Evolutionary conservation across 768 basidiomycete genomes (phyloP), one percentile per base, ranked within the genome.

Genomic region (Tephrocybe sp.): DNA sequence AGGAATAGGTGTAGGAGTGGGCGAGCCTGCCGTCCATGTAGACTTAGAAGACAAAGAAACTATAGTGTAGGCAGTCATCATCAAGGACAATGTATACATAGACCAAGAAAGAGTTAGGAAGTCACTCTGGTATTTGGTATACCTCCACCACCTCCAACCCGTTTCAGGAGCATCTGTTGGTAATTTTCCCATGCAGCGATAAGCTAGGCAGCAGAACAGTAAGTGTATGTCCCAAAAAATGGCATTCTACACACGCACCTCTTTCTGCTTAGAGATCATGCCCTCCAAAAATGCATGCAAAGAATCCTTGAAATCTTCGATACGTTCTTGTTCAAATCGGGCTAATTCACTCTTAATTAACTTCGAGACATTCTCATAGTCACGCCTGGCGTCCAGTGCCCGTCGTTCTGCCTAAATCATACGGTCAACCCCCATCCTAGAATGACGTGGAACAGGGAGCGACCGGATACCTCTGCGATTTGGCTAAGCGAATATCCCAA

Each of bases 271-370:
- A 3, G 75, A 66, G 42, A 94, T 86, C 87, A 95, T 89, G 4
- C 87, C 90, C 36, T 93, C 88, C 46, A 97, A 70, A 66, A 92
- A 94, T 3, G 77, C 76, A 64, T 91, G 88, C 56, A 99, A 65
- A 2, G 86, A 77, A 37, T 79, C 74, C 67, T 94, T 94, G 68
- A 98, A 97, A 64, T 98, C 95, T 41, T 91, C 88, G 21, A 98
- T 79, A 36, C 94, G 81, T 68, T 97, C 95, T 62, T 84, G 81
- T 69, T 99, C 95, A 61, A 98, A 97, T 36, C 95, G 75, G 4
- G 82, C 83, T 55, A 94, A 82, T 69, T 99, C 97, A 3, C 80
- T 70, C 68, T 98, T 98, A 57, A 93, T 84, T 16, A 97, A 71
- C 56, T 87, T 87, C 16, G 92, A 91, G 11, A 87, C 86, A 18